phyloP scores from a whole-genome alignment of 768 basidiomycete genomes.

The Albatrellus ellisii region DNA sequence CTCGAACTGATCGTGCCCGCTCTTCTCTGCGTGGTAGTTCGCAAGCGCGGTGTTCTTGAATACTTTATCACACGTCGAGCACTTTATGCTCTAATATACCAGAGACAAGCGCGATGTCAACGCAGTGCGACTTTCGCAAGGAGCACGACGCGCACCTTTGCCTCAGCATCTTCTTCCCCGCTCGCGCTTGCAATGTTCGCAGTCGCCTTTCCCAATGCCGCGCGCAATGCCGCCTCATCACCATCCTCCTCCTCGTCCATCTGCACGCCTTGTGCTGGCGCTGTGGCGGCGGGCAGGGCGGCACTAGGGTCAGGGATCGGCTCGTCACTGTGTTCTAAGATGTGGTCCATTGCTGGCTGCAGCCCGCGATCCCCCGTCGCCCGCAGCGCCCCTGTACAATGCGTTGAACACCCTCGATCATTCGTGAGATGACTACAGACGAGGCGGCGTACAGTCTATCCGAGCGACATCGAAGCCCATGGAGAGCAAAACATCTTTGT shows the following conservation, averaged over 20 bases:
- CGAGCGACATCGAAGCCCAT: conserved; percentile 85
- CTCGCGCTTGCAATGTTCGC: conserved; percentile 22
- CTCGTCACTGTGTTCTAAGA: conserved; percentile 69
- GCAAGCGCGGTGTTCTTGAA: conserved; percentile 82
- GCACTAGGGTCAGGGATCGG: conserved; percentile 48
- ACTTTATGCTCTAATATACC: conserved; percentile 59
- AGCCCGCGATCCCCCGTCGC: conserved; percentile 76
- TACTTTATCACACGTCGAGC: conserved; percentile 71
- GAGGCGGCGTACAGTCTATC: conserved; percentile 61
- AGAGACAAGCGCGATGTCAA: not conserved
- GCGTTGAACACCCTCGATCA: not conserved
- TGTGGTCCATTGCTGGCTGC: conserved; percentile 84
- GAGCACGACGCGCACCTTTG: conserved; percentile 35
- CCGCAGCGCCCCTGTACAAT: conserved; percentile 66
- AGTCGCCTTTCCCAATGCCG: conserved; percentile 28
- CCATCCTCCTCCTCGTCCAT: conserved; percentile 61
- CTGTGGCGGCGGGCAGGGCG: conserved; percentile 16
- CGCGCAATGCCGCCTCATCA: conserved; percentile 48
- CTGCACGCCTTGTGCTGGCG: conserved; percentile 15
- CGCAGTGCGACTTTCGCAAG: not conserved
- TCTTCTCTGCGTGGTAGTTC: conserved; percentile 89
- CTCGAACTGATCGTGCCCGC: conserved; percentile 91
- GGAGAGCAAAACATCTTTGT: conserved; percentile 60
- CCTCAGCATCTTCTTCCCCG: conserved; percentile 31
- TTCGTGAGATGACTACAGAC: conserved; percentile 1